Evolutionary conservation across 306 rosid genomes (phyloP), one percentile per base, ranked within the genome.

Genomic region (Carpinus viminea): DNA sequence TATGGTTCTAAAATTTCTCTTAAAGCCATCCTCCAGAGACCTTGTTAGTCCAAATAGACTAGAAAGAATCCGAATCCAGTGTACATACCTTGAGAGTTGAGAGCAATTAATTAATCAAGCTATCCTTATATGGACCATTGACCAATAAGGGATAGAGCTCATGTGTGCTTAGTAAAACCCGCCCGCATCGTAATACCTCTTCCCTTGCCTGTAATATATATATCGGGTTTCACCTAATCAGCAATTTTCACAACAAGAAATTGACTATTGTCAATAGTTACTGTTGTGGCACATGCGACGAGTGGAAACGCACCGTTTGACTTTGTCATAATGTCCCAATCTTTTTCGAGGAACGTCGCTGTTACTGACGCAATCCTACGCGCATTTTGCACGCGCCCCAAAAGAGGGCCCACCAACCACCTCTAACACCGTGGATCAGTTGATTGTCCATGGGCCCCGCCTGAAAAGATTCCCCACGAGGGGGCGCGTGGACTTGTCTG

Each of bases 261-360:
- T 41, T 41, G 45, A 41, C 45, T 41, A 41, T 41, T 5, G 45
- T 41, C 1, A 6, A 2, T 57, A 11, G 34, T 24, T 57, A 2
- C 64, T 10, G 5, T 57, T 57, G 20, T 21, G 64, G 34, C 68
- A 24, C 38, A 10, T 28, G 53, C 75, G 62, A 20, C 65, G 70
- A 54, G 81, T 41, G 73, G 70, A 47, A 75, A 75, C 83, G 83
- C 79, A 47, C 41, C 76, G 74, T 82, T 88, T 88, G 90, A 86
- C 84, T 83, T 79, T 15, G 20, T 0, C 28, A 8, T 11, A 4
- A 24, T 43, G 11, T 31, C 5, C 4, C 61, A 20, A 41, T 3
- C 8, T 11, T 50, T n/a, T 59, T 46, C 21, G 31, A 21, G 8
- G 66, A 41, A 6, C 8, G 45, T 41, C 7, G 45, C 45, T 41